Conservation (phyloP, 768 basidiomycete species). For the Tricholoma matsutake region DNA sequence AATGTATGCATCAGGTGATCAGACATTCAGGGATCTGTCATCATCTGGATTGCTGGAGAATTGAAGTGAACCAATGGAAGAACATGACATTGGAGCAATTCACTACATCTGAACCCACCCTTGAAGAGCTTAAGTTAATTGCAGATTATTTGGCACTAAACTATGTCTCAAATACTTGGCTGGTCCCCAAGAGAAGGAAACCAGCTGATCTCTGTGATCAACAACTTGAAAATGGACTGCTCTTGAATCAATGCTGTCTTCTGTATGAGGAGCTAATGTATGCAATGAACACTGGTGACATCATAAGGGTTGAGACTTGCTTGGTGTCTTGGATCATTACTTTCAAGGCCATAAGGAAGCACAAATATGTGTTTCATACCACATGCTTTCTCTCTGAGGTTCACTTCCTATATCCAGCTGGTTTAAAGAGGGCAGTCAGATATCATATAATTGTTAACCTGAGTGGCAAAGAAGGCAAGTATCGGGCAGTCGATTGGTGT, state of each 20-base stretch:
- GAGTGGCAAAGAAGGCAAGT: too few relatives aligned
- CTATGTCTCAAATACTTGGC: constrained; percentile 13
- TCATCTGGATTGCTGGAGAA: too few relatives aligned
- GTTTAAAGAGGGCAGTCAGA: too few relatives aligned
- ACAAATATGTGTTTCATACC: constrained; percentile 28
- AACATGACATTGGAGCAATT: constrained; percentile 16
- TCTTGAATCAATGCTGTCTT: constrained; percentile 28
- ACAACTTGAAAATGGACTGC: constrained; percentile 27
- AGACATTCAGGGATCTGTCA: too few relatives aligned
- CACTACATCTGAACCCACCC: constrained; percentile 23
- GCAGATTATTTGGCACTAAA: constrained; percentile 15
- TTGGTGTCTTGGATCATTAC: constrained; percentile 25
- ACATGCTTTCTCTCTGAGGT: constrained; percentile 22
- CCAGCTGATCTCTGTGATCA: constrained; percentile 18
- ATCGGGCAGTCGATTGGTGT: too few relatives aligned
- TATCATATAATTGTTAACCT: too few relatives aligned
- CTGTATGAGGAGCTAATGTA: constrained; percentile 35
- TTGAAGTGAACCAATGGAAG: constrained; percentile 2
- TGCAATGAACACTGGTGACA: constrained; percentile 30
- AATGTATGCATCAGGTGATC: constrained; percentile 29
- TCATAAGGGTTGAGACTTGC: constrained; percentile 23
- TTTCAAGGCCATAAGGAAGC: constrained; percentile 29
- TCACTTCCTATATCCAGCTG: constrained; percentile 10
- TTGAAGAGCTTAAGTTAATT: constrained; percentile 18
- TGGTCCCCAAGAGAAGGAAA: background rate